These are phyloP conservation scores for Boletus sp. DNA, from an alignment of 1,284 basidiomycete genomes.

Conservation along the genomic window DNA sequence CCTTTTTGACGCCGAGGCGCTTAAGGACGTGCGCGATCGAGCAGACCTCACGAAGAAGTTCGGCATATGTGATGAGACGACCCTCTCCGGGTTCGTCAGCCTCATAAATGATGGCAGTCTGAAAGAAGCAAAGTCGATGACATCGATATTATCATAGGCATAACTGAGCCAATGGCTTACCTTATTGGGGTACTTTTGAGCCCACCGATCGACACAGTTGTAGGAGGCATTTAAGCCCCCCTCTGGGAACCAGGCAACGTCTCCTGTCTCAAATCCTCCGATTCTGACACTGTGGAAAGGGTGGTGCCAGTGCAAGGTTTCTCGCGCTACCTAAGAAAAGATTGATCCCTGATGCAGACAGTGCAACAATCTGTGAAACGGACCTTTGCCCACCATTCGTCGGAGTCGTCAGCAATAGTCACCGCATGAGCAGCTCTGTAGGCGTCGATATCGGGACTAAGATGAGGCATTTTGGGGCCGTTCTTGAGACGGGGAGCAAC, in stretches of 20 bases:
- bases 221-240: conserved; percentile 89
- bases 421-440: conserved; percentile 67
- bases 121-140: background rate
- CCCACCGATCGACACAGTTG: conserved; percentile 98
- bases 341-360: background rate
- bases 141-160: background rate
- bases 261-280: conserved; percentile 83
- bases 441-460: conserved; percentile 71
- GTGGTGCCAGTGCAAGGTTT: conserved; percentile 85
- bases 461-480: conserved; percentile 62
- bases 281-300: conserved; percentile 88
- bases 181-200: conserved; percentile 87
- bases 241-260: conserved; percentile 95
- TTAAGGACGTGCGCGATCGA: conserved; percentile 91
- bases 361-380: conserved; percentile 26
- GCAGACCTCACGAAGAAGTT: conserved; percentile 90
- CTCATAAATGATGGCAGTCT: conserved; percentile 97
- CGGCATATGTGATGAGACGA: conserved; percentile 72
- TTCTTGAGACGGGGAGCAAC: conserved; percentile 64
- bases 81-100: conserved; percentile 91
- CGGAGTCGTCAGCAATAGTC: conserved; percentile 72
- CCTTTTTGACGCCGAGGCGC: conserved; percentile 89
- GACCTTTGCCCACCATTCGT: conserved; percentile 87
- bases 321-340: conserved; percentile 62
- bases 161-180: conserved; percentile 36